Conservation (phyloP, 257 asterid genomes). For the Agastache rugosa region DNA sequence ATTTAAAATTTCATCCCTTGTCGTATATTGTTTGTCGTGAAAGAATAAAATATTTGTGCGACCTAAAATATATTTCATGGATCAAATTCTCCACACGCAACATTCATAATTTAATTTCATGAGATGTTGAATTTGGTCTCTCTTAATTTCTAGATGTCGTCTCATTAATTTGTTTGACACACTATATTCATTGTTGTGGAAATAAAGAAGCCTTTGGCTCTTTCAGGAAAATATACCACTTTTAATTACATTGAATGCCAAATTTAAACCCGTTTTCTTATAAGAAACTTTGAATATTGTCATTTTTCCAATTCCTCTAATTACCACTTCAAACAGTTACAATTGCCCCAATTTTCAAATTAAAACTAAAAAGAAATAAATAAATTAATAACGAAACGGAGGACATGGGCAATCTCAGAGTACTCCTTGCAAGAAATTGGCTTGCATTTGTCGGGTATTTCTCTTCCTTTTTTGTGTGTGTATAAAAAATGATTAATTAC, state of each 20-base stretch:
- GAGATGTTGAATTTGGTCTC: neutral
- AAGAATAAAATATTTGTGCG: no score
- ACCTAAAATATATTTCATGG: no score
- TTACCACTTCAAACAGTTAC: slow-evolving; percentile 12
- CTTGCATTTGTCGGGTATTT: slow-evolving; percentile 72
- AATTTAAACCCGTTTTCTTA: slow-evolving; percentile 6
- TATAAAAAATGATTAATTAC: no score
- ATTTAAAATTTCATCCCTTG: no score
- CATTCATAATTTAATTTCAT: no score
- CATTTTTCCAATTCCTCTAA: slow-evolving; percentile 3
- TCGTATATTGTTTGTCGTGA: no score
- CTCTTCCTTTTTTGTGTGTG: neutral
- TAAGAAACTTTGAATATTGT: slow-evolving; percentile 11
- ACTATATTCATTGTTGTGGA: slow-evolving; percentile 30
- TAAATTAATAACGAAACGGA: neutral
- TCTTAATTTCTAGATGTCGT: slow-evolving; percentile 24
- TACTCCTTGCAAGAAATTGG: slow-evolving; percentile 60
- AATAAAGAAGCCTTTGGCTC: slow-evolving; percentile 61
- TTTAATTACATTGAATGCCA: slow-evolving; percentile 40
- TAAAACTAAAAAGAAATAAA: neutral
- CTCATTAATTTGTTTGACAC: slow-evolving; percentile 2
- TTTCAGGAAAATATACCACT: slow-evolving; percentile 53
- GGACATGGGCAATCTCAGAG: slow-evolving; percentile 65
- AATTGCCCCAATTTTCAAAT: neutral
- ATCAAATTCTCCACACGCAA: no score